Conservation (phyloP, 257 asterid genomes). For the Agastache rugosa region DNA sequence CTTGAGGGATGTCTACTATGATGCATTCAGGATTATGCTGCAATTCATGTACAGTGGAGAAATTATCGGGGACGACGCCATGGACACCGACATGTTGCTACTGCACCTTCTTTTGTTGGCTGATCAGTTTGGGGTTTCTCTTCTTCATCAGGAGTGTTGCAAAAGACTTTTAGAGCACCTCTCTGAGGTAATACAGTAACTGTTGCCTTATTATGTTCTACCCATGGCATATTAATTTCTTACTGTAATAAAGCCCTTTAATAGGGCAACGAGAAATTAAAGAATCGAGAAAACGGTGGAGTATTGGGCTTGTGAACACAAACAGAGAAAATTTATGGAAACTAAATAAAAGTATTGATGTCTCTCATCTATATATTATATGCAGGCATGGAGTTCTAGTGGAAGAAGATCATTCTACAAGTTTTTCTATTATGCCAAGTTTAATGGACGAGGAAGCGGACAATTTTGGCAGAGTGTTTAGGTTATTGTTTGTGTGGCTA, state of each 20-base stretch:
- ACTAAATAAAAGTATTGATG: slow-evolving; percentile 61
- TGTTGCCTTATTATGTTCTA: slow-evolving; percentile 17
- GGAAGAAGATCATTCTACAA: slow-evolving; percentile 85
- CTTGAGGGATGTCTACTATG: slow-evolving; percentile 77
- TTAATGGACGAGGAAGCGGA: slow-evolving; percentile 87
- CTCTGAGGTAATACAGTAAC: slow-evolving; percentile 69
- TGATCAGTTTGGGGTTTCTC: slow-evolving; percentile 87
- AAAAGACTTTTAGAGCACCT: slow-evolving; percentile 83
- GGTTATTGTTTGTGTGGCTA: slow-evolving; percentile 50
- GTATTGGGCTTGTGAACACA: slow-evolving; percentile 55
- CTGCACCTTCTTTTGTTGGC: slow-evolving; percentile 93
- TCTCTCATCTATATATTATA: slow-evolving; percentile 71
- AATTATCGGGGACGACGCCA: slow-evolving; percentile 48
- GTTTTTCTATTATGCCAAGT: slow-evolving; percentile 87
- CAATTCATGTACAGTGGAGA: slow-evolving; percentile 88
- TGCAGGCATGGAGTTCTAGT: slow-evolving; percentile 97
- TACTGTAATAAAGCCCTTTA: slow-evolving; percentile 39
- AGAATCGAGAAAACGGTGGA: slow-evolving; percentile 63
- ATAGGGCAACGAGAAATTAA: slow-evolving; percentile 49
- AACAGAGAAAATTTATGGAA: slow-evolving; percentile 49
- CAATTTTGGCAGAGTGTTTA: slow-evolving; percentile 68
- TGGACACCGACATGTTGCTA: slow-evolving; percentile 58
- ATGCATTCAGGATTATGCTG: slow-evolving; percentile 78
- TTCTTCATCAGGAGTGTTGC: slow-evolving; percentile 98
- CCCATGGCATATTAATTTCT: slow-evolving; percentile 26